Base-by-base conservation (phyloP, 495 filamentous ascomycete species). In the Xylaria grammica region DNA sequence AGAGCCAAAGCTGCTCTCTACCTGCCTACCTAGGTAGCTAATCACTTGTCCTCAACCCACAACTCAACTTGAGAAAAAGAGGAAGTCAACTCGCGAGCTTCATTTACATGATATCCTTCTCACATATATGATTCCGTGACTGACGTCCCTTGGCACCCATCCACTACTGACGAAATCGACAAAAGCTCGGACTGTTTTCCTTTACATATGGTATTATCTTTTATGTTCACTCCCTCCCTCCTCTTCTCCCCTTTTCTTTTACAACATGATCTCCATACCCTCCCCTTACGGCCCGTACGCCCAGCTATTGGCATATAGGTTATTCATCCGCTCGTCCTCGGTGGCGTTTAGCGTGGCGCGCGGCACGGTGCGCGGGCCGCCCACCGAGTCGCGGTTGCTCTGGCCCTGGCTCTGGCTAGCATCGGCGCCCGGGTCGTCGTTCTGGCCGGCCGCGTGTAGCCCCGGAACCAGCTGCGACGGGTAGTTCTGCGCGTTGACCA, bases 261-360 rank as follows among this genome's bases (percentile, higher is more conserved):
- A 8, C 6, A 9, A 20, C n/a, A 29, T 2, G 1, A n/a, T 7
- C 13, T 22, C 19, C 2, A 27, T 20, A 24, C 27, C 29, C 13
- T 40, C 1, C 52, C 3, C 9, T 58, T n/a, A 65, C 0, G 46
- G 54, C n/a, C 62, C 62, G 17, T 27, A 51, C 6, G 72, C 56
- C 68, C 69, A 74, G 56, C 69, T 72, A 24, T 69, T 72, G 1
- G 60, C 70, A 56, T 71, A 72, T 26, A 26, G 9, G 46, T 63
- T 63, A 40, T 46, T 58, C 27, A 20, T 6, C 4, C 60, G 60
- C 45, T 69, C 67, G 24, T 53, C 24, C 11, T 53, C 45, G 3
- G 67, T 69, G 22, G 64, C 59, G 10, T 58, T 56, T 32, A 69
- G 44, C 27, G 67, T 69, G 15, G 67, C 67, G 4, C 67, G 63